A percentile compares a stretch with the other conserved stretches of the same genome.
phyloP scores from a whole-genome alignment of 2,329 filamentous ascomycete genomes.

The Pestalotiopsis sp. region DNA sequence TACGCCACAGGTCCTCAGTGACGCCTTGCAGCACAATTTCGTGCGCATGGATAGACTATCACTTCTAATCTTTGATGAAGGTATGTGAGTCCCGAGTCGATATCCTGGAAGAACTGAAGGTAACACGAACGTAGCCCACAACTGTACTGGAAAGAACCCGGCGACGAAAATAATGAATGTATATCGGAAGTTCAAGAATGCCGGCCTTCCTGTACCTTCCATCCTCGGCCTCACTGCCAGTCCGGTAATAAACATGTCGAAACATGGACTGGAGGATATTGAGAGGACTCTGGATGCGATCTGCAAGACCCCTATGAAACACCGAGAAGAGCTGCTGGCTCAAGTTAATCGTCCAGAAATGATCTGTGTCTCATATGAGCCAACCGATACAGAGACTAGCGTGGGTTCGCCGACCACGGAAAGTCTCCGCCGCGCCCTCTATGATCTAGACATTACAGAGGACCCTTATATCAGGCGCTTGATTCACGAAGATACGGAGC shows the following conservation, averaged over 20 bases:
- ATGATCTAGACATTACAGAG: slow-evolving; percentile 52
- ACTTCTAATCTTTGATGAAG: slow-evolving; percentile 83
- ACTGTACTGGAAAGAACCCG: slow-evolving; percentile 66
- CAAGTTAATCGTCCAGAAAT: slow-evolving; percentile 69
- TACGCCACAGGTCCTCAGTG: slow-evolving; percentile 73
- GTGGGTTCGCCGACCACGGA: slow-evolving; percentile 37
- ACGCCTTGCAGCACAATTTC: slow-evolving; percentile 76
- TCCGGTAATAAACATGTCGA: slow-evolving; percentile 65
- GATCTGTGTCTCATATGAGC: slow-evolving; percentile 33
- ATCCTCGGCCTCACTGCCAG: slow-evolving; percentile 83
- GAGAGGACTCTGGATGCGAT: slow-evolving; percentile 71
- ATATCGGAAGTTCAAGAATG: slow-evolving; percentile 56
- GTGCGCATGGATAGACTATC: slow-evolving; percentile 64
- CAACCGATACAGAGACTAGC: not conserved
- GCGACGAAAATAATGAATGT: slow-evolving; percentile 73
- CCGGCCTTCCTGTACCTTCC: slow-evolving; percentile 51
- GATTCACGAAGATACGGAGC: slow-evolving; percentile 39
- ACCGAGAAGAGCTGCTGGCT: slow-evolving; percentile 70
- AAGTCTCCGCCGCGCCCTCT: slow-evolving; percentile 43
- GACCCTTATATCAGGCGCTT: slow-evolving; percentile 64
- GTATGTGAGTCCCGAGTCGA: slow-evolving; percentile 39
- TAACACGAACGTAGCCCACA: slow-evolving; percentile 60
- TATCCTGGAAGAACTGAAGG: not conserved
- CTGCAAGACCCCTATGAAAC: slow-evolving; percentile 67
- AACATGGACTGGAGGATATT: slow-evolving; percentile 58